Percentiles rank a stretch among this genome's conserved stretches.
Conservation (phyloP, 2,329 filamentous ascomycete species). For the Diaporthe caulivora region DNA sequence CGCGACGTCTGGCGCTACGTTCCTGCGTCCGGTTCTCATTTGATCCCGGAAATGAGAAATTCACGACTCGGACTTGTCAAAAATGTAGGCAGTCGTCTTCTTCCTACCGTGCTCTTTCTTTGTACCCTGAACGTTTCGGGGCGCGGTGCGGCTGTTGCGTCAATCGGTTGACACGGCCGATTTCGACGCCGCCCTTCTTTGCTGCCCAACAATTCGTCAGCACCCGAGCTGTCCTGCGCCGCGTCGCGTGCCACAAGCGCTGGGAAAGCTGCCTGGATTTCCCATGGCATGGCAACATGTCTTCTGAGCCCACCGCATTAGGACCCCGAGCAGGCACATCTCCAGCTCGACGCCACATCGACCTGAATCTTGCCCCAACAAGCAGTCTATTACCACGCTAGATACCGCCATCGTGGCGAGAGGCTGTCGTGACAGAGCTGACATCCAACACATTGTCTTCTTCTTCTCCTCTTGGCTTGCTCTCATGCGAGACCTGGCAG, state of each 20-base stretch:
- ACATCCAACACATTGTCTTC: background rate
- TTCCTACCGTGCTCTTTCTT: background rate
- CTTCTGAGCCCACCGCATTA: background rate
- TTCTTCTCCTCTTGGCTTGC: background rate
- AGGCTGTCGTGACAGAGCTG: background rate
- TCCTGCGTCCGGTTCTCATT: background rate
- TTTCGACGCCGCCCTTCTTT: background rate
- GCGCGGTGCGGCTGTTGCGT: background rate
- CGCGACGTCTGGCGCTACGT: background rate
- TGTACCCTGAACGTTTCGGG: background rate
- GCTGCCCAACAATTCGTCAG: background rate
- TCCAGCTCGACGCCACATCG: slow-evolving; percentile 28
- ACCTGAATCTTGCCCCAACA: slow-evolving; percentile 18
- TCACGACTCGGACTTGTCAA: background rate
- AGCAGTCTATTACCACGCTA: slow-evolving; percentile 28
- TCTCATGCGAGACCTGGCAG: slow-evolving; percentile 1
- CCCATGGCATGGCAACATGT: background rate
- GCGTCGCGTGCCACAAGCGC: background rate
- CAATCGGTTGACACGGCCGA: background rate
- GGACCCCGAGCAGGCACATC: background rate
- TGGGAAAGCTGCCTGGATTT: background rate
- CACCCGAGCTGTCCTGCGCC: background rate
- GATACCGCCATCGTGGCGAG: slow-evolving; percentile 7
- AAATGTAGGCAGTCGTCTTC: background rate
- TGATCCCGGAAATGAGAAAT: background rate